Base-by-base conservation (phyloP, 805 yeast species). In the Brettanomyces nanus region DNA sequence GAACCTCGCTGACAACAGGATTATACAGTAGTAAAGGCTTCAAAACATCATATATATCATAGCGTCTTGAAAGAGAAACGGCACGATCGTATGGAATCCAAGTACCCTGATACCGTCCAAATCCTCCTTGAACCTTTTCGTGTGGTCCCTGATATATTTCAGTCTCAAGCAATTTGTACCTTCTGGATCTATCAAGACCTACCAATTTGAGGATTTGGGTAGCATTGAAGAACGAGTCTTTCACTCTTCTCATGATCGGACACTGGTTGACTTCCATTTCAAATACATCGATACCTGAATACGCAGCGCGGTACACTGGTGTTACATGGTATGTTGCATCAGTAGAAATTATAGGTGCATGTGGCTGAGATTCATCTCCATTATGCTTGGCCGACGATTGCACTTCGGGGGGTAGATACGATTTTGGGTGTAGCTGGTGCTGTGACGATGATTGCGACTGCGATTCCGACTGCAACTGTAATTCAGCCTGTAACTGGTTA, bases 101-200 rank as follows among this genome's bases (percentile, higher is more conserved):
- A 10, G 82, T 80, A 7, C 87, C 89, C 53, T 79, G 85, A 55
- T 75, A 77, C 48, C 76, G 75, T n/a, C 84, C 85, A 45, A 77
- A 74, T 1, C 85, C 85, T 26, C 85, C 85, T 54, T 78, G 83
- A 19, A 79, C 78, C 48, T 78, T 79, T 48, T 80, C 87, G 51
- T 76, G 80, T 26, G 61, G 63, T n/a, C 82, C 80, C 5, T 75
- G 69, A 40, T 68, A 73, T 30, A 77, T 76, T 45, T 78, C 85
- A 45, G 68, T 68, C 44, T 80, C 86, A 42, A 80, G 69, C 35
- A 77, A 66, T 42, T 78, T 70, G 6, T 83, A 75, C 34, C 85
- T 61, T 42, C 71, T 69, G 17, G 81, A 75, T 48, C 78, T 71
- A 46, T 82, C 85, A 40, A 77, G 68, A 34, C 80, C 78, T 19